Conservation (phyloP, 2,329 filamentous ascomycete genomes). For the Hawksworthiomyces lignivorus region DNA sequence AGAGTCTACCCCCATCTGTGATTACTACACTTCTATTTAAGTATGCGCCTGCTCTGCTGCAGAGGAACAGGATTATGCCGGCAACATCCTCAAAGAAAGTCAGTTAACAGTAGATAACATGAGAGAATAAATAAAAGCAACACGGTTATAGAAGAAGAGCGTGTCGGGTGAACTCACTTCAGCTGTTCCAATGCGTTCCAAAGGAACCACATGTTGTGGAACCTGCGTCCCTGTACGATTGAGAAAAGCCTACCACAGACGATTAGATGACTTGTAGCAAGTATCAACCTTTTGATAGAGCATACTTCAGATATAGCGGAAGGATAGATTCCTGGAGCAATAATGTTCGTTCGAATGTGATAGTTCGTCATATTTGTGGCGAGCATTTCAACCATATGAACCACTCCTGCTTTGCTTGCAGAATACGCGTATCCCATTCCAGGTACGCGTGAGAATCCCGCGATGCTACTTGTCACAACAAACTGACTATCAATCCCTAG, state of each 20-base stretch:
- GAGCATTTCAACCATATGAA: slow-evolving; percentile 59
- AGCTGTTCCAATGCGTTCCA: too few species aligned
- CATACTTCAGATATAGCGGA: slow-evolving; percentile 34
- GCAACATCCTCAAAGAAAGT: background rate
- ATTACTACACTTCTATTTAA: slow-evolving; percentile 2
- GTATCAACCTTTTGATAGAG: too few species aligned
- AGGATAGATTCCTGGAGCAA: slow-evolving; percentile 30
- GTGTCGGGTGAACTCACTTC: too few species aligned
- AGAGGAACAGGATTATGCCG: slow-evolving; percentile 1
- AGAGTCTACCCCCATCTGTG: background rate
- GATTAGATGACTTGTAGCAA: too few species aligned
- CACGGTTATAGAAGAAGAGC: too few species aligned
- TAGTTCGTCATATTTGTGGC: slow-evolving; percentile 51
- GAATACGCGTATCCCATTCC: slow-evolving; percentile 61
- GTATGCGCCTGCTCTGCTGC: slow-evolving; percentile 1
- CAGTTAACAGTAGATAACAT: too few species aligned
- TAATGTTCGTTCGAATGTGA: slow-evolving; percentile 32
- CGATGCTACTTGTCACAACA: slow-evolving; percentile 58
- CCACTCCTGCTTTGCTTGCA: slow-evolving; percentile 56
- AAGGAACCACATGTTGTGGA: too few species aligned
- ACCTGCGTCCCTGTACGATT: too few species aligned
- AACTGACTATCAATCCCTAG: slow-evolving; percentile 24
- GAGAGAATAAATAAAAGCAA: too few species aligned
- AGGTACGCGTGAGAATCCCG: slow-evolving; percentile 50
- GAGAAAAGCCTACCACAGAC: too few species aligned